Evolutionary conservation across 2,329 filamentous ascomycete genomes (phyloP).

Genomic region (Dactylellina cionopaga): DNA sequence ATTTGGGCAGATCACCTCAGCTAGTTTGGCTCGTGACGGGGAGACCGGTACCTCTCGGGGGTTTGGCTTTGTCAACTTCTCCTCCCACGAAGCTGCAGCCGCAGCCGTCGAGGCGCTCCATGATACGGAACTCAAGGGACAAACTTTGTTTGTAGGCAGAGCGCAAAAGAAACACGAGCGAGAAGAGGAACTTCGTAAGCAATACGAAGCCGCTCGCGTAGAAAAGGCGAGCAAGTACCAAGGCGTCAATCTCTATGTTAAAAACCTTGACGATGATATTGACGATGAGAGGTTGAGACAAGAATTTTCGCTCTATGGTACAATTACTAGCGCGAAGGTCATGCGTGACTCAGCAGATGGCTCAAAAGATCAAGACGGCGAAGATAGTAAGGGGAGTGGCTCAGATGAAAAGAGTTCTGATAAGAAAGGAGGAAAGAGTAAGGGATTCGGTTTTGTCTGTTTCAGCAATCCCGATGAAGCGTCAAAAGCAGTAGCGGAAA

Average conservation of each 20-base stretch:
- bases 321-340: constrained; percentile 98
- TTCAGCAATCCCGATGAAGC: constrained; percentile 99
- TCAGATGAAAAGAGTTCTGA: constrained; percentile 66
- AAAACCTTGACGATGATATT: constrained; percentile 96
- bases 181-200: constrained; percentile 98
- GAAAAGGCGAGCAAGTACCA: constrained; percentile 99
- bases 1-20: constrained; percentile 93
- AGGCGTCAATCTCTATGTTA: constrained; percentile 99
- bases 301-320: constrained; percentile 89
- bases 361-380: constrained; percentile 65
- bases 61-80: constrained; percentile 96
- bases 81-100: constrained; percentile 85
- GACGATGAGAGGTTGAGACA: constrained; percentile 97
- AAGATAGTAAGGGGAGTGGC: constrained; percentile 65
- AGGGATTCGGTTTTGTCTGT: constrained; percentile 99
- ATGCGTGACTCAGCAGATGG: constrained; percentile 82
- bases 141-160: constrained; percentile 97
- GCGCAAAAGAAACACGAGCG: constrained; percentile 99
- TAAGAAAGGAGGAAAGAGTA: constrained; percentile 91
- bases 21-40: constrained; percentile 85
- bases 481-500: constrained; percentile 98
- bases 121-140: constrained; percentile 87
- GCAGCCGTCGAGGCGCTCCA: constrained; percentile 92
- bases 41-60: constrained; percentile 90
- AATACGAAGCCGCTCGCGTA: constrained; percentile 94